Conservation (phyloP, 1,139 yeast species). For the Taphrina deformans region DNA sequence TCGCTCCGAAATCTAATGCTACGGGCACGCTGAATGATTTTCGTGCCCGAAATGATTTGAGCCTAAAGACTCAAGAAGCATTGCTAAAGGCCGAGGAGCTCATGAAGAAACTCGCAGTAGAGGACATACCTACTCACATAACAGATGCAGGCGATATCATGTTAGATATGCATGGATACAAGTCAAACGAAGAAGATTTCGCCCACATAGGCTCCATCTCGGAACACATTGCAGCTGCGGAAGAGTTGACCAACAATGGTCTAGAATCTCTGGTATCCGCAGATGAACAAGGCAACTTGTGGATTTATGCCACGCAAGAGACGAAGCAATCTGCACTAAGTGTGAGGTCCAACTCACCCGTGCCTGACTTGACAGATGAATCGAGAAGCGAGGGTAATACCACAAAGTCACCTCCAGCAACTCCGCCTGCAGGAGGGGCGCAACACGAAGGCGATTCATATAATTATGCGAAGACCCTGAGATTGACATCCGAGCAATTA, state of each 20-base stretch:
- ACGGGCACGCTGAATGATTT: slow-evolving; percentile 18
- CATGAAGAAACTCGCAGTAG: slow-evolving; percentile 63
- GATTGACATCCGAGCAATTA: slow-evolving; percentile 89
- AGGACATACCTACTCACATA: slow-evolving; percentile 82
- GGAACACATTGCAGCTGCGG: slow-evolving; percentile 55
- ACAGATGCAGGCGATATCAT: slow-evolving; percentile 89
- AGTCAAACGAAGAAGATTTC: slow-evolving; percentile 43
- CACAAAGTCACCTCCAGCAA: slow-evolving; percentile 37
- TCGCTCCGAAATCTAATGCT: slow-evolving; percentile 34
- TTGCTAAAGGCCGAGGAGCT: slow-evolving; percentile 67
- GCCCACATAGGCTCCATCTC: slow-evolving; percentile 59
- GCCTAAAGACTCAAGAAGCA: slow-evolving; percentile 48
- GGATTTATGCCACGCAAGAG: slow-evolving; percentile 55
- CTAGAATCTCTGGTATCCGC: slow-evolving; percentile 53
- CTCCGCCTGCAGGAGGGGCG: slow-evolving; percentile 37
- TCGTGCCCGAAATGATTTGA: slow-evolving; percentile 38
- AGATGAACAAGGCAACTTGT: slow-evolving; percentile 71
- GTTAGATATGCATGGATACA: slow-evolving; percentile 94
- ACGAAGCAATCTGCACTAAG: slow-evolving; percentile 40
- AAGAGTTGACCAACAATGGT: slow-evolving; percentile 60
- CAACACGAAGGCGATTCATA: slow-evolving; percentile 34
- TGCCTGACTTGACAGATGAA: slow-evolving; percentile 25
- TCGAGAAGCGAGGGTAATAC: slow-evolving; percentile 12
- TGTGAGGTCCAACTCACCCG: slow-evolving; percentile 25
- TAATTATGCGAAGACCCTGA: slow-evolving; percentile 70